A percentile compares a stretch with the other conserved stretches of the same genome.
Conservation (phyloP, 176 grass and related monocot species). For the Coix lacrymajobi region DNA sequence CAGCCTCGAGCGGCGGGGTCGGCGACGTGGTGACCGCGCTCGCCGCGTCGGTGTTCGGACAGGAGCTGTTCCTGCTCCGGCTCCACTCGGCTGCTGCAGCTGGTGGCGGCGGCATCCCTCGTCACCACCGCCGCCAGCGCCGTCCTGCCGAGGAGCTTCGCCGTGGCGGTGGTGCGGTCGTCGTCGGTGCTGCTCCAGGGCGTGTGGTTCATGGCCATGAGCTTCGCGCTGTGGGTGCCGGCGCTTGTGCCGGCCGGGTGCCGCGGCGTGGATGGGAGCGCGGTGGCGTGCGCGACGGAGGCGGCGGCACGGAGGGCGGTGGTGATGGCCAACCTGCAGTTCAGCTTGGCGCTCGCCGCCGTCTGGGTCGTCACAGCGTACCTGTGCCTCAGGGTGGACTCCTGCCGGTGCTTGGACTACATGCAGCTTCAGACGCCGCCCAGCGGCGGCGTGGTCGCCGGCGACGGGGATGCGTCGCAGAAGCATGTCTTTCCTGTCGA, state of each 20-base stretch:
- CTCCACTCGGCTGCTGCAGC: constrained; percentile 85
- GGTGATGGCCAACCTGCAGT: constrained; percentile 70
- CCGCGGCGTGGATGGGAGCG: constrained; percentile 28
- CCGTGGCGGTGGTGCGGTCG: constrained; percentile 45
- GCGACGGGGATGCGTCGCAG: constrained; percentile 19
- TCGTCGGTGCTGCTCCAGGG: constrained; percentile 67
- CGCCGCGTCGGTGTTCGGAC: constrained; percentile 69
- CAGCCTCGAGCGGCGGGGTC: constrained; percentile 51
- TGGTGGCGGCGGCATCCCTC: constrained; percentile 35
- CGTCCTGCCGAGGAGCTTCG: constrained; percentile 46
- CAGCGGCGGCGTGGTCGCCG: neutral
- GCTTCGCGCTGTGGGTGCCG: constrained; percentile 69
- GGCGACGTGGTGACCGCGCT: constrained; percentile 46
- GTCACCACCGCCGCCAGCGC: constrained; percentile 26
- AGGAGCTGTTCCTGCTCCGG: constrained; percentile 73
- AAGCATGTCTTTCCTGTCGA: constrained; percentile 36
- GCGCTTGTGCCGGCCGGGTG: constrained; percentile 56
- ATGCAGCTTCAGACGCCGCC: constrained; percentile 33
- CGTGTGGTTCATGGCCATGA: constrained; percentile 77
- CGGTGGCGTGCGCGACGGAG: constrained; percentile 53
- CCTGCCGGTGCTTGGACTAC: constrained; percentile 41
- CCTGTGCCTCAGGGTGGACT: constrained; percentile 50
- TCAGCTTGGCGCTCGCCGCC: constrained; percentile 65
- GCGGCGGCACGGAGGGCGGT: constrained; percentile 47
- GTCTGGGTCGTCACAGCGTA: constrained; percentile 51